Evolutionary conservation across 768 basidiomycete genomes (phyloP).

Genomic region (Psilocybe tampanensis): DNA sequence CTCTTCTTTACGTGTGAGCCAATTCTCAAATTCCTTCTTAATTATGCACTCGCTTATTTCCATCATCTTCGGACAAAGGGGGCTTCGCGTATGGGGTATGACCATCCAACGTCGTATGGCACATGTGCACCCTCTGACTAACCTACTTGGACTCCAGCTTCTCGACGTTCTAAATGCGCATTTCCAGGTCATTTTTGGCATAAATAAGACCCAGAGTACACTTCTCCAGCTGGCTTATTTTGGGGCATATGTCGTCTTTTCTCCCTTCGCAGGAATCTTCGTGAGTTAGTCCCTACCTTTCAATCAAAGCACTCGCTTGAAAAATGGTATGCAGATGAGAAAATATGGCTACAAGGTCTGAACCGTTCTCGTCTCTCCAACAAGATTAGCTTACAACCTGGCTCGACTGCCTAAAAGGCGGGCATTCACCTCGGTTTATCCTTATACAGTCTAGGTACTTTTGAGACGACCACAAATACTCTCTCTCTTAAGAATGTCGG

Average conservation of each 20-base stretch:
- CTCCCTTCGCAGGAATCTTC: conserved; percentile 59
- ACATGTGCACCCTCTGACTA: not conserved
- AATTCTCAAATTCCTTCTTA: not conserved
- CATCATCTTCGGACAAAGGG: conserved; percentile 36
- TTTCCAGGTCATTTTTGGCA: conserved; percentile 70
- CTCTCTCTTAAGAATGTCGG: not conserved
- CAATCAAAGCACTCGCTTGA: not conserved
- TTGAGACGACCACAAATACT: not conserved
- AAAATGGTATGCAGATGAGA: conserved; percentile 45
- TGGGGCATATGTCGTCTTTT: conserved; percentile 64
- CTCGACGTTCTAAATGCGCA: conserved; percentile 73
- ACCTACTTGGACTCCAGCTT: conserved; percentile 38
- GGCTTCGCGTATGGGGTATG: conserved; percentile 70
- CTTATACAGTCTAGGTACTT: conserved; percentile 56
- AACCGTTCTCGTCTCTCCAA: not conserved
- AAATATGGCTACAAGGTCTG: conserved; percentile 66
- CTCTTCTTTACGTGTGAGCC: conserved; percentile 73
- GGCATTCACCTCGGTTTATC: conserved; percentile 65
- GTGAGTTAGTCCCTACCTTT: conserved; percentile 36
- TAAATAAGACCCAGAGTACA: conserved; percentile 71
- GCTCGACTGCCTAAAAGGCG: conserved; percentile 24
- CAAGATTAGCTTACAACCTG: not conserved
- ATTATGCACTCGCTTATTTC: not conserved
- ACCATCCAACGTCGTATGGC: not conserved
- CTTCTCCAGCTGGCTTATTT: conserved; percentile 77